Conservation (phyloP, 805 yeast species). For the Lipomyces yamanashiensis region DNA sequence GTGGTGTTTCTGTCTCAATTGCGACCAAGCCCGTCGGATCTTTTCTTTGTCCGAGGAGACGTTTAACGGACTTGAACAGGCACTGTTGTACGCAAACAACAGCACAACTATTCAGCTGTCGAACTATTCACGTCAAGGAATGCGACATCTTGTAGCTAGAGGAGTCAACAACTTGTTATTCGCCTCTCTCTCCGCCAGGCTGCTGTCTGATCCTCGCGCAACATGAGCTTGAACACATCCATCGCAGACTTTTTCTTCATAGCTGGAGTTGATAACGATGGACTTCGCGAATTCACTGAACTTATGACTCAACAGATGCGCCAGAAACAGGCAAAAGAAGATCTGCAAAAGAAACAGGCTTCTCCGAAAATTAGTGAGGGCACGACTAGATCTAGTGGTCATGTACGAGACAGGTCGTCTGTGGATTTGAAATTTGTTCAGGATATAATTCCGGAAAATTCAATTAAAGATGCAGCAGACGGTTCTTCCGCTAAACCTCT, state of each 20-base stretch:
- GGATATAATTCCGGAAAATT: constrained; percentile 9
- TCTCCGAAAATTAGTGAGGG: background rate
- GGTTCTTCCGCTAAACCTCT: background rate
- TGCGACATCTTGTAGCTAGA: too few species aligned
- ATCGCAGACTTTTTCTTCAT: constrained; percentile 32
- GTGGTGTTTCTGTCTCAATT: too few species aligned
- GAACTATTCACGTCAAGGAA: too few species aligned
- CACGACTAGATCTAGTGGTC: constrained; percentile 1
- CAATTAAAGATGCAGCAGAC: background rate
- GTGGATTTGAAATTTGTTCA: constrained; percentile 12
- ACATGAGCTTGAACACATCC: background rate
- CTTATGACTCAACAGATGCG: background rate
- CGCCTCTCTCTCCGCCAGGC: too few species aligned
- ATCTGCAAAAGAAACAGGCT: constrained; percentile 1
- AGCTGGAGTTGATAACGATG: constrained; percentile 29
- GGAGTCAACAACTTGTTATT: too few species aligned
- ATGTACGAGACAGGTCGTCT: constrained; percentile 17
- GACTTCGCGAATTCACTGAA: constrained; percentile 8
- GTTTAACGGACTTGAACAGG: too few species aligned
- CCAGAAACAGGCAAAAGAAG: background rate
- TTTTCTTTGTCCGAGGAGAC: too few species aligned
- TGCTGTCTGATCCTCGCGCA: too few species aligned
- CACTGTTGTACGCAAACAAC: too few species aligned
- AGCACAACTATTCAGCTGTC: too few species aligned
- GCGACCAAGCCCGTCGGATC: too few species aligned